Evolutionary conservation across 495 filamentous ascomycete species (phyloP).

Genomic region (Tuber borchii): DNA sequence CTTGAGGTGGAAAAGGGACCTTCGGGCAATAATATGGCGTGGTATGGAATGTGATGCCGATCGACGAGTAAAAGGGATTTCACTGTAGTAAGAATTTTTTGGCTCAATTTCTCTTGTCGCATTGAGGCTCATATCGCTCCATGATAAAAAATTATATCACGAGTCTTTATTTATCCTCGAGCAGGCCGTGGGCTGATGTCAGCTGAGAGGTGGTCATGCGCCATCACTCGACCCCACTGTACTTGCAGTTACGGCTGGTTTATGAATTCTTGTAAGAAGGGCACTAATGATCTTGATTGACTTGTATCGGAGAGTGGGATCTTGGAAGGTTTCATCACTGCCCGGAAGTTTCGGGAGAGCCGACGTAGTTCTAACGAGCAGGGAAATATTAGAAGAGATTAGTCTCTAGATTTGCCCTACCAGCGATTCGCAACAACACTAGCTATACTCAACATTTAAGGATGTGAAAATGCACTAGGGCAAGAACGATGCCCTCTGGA

Average conservation of each 20-base stretch:
- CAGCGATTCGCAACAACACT: neutral
- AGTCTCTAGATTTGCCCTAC: neutral
- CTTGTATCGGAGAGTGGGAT: too few relatives aligned
- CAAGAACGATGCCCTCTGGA: neutral
- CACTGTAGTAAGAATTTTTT: neutral
- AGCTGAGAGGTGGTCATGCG: neutral
- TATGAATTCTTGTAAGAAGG: neutral
- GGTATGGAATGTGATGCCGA: neutral
- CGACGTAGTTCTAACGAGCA: neutral
- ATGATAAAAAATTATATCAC: too few relatives aligned
- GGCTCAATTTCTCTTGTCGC: neutral
- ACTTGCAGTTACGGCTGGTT: neutral
- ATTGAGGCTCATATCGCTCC: neutral
- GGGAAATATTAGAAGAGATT: neutral
- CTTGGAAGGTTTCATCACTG: neutral
- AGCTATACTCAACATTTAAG: neutral
- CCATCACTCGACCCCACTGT: neutral
- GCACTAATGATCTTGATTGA: neutral
- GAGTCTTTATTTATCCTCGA: neutral
- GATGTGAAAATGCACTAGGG: neutral
- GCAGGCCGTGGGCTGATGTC: neutral
- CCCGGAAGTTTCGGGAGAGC: neutral
- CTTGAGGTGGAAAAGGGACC: neutral
- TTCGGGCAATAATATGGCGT: neutral
- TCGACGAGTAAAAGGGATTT: neutral